Evolutionary conservation across 179 eudicot genomes (phyloP), one percentile per base, ranked within the genome.

Genomic region (Nepenthes alata): DNA sequence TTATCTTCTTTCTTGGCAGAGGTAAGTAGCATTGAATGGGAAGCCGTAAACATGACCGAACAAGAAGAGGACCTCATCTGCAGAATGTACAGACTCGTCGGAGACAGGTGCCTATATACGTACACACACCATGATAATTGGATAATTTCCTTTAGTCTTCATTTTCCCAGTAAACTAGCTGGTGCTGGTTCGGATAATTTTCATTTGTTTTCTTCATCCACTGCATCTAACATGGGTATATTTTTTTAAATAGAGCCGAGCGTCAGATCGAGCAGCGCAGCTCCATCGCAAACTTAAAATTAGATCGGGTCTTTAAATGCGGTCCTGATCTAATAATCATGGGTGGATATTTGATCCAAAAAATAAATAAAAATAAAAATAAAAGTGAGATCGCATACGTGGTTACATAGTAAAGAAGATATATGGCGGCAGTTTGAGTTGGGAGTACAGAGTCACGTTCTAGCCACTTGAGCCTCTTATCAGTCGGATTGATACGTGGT

Each of bases 31-130:
- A 35, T 37, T 38, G 65, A 64, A 54, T 58, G 48, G 53, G 66
- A 67, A 57, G 57, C 55, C 51, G 36, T 67, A 45, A 63, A 59
- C 58, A 71, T 75, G 69, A 75, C 50, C 16, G 69, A 71, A 51
- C 79, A 71, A 59, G 75, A 75, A 53, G 60, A 75, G 47, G 79
- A 75, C 65, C 69, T 75, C 52, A 67, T 75, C 50, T 59, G 54
- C 63, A 60, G 72, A 62, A 75, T 70, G 75, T 62, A 75, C 57
- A 56, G 41, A 41, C 59, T 75, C 6, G 70, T 75, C 45, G 79
- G 79, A 59, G 68, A 70, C 4, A 67, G 75, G 72, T 75, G 65
- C 14, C 13, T n/a, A 48, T 11, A 58, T 60, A 2, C 34, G 3
- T 0, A 16, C 25, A 10, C 53, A 50, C 12, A 25, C 25, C 25